Conservation (phyloP, 2,329 filamentous ascomycete species). For the Biscogniauxia marginata region DNA sequence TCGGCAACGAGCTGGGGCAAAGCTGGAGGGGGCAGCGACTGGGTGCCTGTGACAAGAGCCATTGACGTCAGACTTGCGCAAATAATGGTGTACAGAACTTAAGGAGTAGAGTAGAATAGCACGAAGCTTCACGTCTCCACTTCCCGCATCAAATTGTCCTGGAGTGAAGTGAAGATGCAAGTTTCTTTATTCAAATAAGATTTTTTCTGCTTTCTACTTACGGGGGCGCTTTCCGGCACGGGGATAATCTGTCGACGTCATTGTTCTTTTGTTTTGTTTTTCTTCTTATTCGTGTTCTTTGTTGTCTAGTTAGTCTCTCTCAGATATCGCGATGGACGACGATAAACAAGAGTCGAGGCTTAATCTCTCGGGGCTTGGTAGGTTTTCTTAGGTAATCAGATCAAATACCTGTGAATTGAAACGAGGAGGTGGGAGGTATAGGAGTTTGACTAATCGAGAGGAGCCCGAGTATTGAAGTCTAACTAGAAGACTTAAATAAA, state of each 20-base stretch:
- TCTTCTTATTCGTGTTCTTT: too few species aligned
- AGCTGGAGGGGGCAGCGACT: constrained; percentile 88
- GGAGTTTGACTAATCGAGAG: not conserved
- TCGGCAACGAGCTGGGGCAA: constrained; percentile 92
- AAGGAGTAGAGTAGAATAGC: not conserved
- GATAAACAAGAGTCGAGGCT: too few species aligned
- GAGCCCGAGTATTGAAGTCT: too few species aligned
- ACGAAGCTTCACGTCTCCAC: not conserved
- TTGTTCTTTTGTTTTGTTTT: constrained; percentile 1
- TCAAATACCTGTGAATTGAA: too few species aligned
- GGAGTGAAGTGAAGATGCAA: not conserved
- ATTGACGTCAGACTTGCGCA: constrained; percentile 20
- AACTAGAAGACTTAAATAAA: not conserved
- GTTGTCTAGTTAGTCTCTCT: too few species aligned
- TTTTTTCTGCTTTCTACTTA: constrained; percentile 6
- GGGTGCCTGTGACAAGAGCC: constrained; percentile 64
- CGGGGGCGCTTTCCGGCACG: constrained; percentile 23
- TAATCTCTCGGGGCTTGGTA: too few species aligned
- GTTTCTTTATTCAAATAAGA: not conserved
- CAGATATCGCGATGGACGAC: too few species aligned
- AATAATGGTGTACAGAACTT: constrained; percentile 1
- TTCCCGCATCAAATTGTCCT: not conserved
- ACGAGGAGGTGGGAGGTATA: too few species aligned
- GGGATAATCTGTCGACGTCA: constrained; percentile 19
- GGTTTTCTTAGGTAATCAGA: too few species aligned